Percentiles rank a stretch among this genome's conserved stretches.
Evolutionary conservation across 2,329 filamentous ascomycete genomes (phyloP).

Genomic region (Fusarium sp.): DNA sequence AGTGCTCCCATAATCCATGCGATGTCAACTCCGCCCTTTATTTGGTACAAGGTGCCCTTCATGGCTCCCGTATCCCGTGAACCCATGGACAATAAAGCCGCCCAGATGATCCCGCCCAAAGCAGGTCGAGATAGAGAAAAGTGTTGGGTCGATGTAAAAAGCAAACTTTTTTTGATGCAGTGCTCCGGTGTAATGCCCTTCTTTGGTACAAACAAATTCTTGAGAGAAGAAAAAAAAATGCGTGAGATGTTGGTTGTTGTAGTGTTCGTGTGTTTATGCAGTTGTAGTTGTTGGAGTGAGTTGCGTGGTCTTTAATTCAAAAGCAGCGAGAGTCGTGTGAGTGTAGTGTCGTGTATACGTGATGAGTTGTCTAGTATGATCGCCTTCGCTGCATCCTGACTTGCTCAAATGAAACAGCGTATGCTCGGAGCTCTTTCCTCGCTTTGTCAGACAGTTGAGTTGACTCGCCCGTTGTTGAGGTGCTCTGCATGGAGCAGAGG

Average conservation of each 20-base stretch:
- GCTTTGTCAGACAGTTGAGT: constrained; percentile 78
- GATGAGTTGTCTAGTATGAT: constrained; percentile 58
- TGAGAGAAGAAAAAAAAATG: constrained; percentile 33
- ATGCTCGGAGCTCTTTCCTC: constrained; percentile 82
- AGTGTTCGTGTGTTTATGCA: constrained; percentile 29
- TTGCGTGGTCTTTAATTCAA: constrained; percentile 42
- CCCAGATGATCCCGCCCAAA: constrained; percentile 34
- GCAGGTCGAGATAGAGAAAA: constrained; percentile 34
- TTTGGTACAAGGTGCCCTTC: constrained; percentile 46
- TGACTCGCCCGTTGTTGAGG: constrained; percentile 63
- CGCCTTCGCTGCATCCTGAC: constrained; percentile 70
- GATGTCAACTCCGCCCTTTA: constrained; percentile 45
- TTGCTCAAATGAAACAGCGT: constrained; percentile 90
- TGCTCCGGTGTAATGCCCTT: constrained; percentile 61
- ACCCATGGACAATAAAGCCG: constrained; percentile 38
- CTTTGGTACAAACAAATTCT: constrained; percentile 55
- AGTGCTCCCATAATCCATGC: constrained; percentile 48
- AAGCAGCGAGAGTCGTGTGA: constrained; percentile 9
- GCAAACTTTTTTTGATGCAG: constrained; percentile 58
- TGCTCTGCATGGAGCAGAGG: constrained; percentile 80
- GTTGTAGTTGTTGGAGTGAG: constrained; percentile 44
- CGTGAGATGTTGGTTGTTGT: constrained; percentile 37
- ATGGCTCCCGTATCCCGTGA: constrained; percentile 39
- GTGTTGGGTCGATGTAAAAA: constrained; percentile 38
- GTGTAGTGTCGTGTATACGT: constrained; percentile 21